phyloP scores from a whole-genome alignment of 345 rosid species.

The Sonneratia alba region DNA sequence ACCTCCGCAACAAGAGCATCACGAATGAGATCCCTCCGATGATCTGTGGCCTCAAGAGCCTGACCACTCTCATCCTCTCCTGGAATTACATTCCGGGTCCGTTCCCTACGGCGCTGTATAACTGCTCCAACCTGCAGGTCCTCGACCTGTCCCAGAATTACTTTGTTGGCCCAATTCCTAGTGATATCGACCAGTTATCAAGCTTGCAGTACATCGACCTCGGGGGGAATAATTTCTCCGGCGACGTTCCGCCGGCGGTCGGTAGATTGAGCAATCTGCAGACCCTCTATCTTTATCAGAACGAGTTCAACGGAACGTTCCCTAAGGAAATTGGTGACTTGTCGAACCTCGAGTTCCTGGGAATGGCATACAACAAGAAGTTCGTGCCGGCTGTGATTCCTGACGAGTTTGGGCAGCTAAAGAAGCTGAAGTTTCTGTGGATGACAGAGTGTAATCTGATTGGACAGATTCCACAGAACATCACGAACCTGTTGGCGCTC shows the following conservation, averaged over 20 bases:
- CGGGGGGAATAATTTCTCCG: slow-evolving; percentile 51
- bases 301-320: slow-evolving; percentile 57
- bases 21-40: slow-evolving; percentile 35
- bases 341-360: slow-evolving; percentile 39
- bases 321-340: slow-evolving; percentile 73
- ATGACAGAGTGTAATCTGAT: slow-evolving; percentile 38
- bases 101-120: slow-evolving; percentile 51
- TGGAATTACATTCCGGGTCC: slow-evolving; percentile 42
- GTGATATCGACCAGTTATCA: slow-evolving; percentile 43
- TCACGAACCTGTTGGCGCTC: slow-evolving; percentile 39
- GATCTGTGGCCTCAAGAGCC: slow-evolving; percentile 59
- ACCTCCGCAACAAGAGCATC: slow-evolving; percentile 26
- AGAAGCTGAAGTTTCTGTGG: slow-evolving; percentile 43
- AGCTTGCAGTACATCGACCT: slow-evolving; percentile 39
- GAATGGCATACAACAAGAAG: slow-evolving; percentile 31
- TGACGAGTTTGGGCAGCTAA: slow-evolving; percentile 43
- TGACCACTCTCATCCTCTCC: slow-evolving; percentile 32
- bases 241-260: slow-evolving; percentile 47
- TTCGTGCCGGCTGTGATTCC: slow-evolving; percentile 55
- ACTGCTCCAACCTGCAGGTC: slow-evolving; percentile 43
- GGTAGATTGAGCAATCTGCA: slow-evolving; percentile 39
- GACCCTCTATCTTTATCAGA: slow-evolving; percentile 24
- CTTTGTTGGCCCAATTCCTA: slow-evolving; percentile 61
- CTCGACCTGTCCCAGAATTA: slow-evolving; percentile 58
- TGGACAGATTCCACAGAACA: slow-evolving; percentile 47